These are phyloP conservation scores for Zhuliangozyma blackwelliae DNA, from an alignment of 1,139 yeast species.

Conservation along the genomic window DNA sequence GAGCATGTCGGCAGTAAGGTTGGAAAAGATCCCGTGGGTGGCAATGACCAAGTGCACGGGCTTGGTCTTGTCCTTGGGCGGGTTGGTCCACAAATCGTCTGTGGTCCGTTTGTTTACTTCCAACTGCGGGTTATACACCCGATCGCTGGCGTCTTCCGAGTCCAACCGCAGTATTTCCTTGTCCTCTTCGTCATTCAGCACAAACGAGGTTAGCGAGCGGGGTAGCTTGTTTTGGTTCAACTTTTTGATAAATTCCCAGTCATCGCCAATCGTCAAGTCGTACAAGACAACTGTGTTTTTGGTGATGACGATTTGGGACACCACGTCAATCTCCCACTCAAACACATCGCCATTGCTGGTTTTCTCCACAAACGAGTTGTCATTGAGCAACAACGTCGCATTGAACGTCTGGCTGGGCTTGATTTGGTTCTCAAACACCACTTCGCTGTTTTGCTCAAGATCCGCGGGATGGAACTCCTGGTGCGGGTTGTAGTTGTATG, in stretches of 20 bases:
- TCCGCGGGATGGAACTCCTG: conserved; percentile 26
- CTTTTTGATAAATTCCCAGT: conserved; percentile 28
- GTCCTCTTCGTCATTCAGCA: conserved; percentile 2
- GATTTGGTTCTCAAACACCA: conserved; percentile 38
- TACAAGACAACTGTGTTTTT: conserved; percentile 61
- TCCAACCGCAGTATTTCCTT: not conserved
- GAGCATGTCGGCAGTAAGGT: conserved; percentile 83
- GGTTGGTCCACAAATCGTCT: conserved; percentile 66
- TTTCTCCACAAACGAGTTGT: conserved; percentile 31
- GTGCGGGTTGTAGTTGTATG: conserved; percentile 41
- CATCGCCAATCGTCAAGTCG: conserved; percentile 58
- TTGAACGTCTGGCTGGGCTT: conserved; percentile 63
- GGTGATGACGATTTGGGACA: conserved; percentile 78
- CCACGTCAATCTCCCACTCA: conserved; percentile 77
- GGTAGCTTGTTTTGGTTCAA: conserved; percentile 21
- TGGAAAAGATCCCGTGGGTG: conserved; percentile 91
- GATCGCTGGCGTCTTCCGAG: conserved; percentile 6
- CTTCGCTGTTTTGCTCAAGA: conserved; percentile 22
- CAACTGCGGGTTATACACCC: conserved; percentile 17
- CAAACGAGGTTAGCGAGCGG: conserved; percentile 15
- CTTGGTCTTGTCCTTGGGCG: conserved; percentile 28
- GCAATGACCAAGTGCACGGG: conserved; percentile 72
- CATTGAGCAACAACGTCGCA: conserved; percentile 41
- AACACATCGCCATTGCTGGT: conserved; percentile 24
- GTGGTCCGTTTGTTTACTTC: conserved; percentile 53